These are phyloP conservation scores for Graphiopsis chlorocephala DNA, from an alignment of 2,329 filamentous ascomycete species.

Conservation along the genomic window DNA sequence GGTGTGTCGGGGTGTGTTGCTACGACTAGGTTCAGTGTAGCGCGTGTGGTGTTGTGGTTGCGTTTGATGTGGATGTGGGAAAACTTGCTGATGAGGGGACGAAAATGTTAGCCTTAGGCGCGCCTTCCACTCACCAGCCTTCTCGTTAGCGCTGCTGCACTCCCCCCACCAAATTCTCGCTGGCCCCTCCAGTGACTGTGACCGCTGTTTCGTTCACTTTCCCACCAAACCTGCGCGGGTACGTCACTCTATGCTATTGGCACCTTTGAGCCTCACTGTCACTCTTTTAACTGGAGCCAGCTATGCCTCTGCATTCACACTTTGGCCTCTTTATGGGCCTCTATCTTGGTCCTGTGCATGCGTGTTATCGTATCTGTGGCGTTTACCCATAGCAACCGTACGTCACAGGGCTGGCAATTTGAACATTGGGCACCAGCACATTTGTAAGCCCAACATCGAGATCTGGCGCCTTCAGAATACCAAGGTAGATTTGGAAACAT, in stretches of 20 bases:
- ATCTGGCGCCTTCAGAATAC: neutral
- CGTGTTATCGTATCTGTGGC: neutral
- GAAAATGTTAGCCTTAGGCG: neutral
- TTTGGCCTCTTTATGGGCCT: neutral
- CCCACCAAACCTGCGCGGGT: neutral
- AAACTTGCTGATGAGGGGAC: slow-evolving; percentile 1
- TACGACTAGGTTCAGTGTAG: slow-evolving; percentile 3
- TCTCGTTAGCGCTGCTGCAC: neutral
- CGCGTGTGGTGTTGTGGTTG: slow-evolving; percentile 1
- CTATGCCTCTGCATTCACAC: neutral
- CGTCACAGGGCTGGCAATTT: neutral
- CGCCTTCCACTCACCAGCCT: neutral
- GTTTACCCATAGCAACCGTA: slow-evolving; percentile 5
- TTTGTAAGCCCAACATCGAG: neutral
- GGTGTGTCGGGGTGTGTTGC: neutral
- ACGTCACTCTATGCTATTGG: neutral
- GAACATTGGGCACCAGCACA: neutral
- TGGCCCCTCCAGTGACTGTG: neutral
- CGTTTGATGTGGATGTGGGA: neutral
- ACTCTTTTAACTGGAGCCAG: neutral
- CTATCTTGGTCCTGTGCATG: neutral
- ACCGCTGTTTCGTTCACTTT: neutral
- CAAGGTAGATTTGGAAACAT: neutral
- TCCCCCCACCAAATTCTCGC: neutral
- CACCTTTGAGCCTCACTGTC: neutral